phyloP scores from a whole-genome alignment of 495 filamentous ascomycete species.

The Penicillium simplicissimum region DNA sequence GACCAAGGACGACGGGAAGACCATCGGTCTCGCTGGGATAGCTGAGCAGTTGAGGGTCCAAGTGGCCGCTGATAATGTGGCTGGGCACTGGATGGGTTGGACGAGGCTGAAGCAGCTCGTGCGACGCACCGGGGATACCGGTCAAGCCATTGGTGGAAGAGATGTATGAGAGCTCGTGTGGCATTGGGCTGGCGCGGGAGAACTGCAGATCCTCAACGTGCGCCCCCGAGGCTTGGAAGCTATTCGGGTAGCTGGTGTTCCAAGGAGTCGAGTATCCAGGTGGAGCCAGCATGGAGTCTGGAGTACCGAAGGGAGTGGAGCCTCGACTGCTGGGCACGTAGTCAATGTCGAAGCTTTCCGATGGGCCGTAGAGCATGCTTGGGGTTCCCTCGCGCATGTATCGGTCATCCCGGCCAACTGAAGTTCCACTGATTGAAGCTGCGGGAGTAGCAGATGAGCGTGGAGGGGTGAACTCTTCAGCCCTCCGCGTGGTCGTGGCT shows the following conservation, averaged over 20 bases:
- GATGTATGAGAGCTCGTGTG: slow-evolving; percentile 35
- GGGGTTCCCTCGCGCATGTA: background rate
- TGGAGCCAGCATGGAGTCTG: slow-evolving; percentile 27
- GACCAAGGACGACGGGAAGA: background rate
- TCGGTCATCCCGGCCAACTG: slow-evolving; percentile 39
- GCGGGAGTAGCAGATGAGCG: slow-evolving; percentile 12
- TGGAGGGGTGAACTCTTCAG: slow-evolving; percentile 18
- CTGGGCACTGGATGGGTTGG: slow-evolving; percentile 22
- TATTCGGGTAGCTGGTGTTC: slow-evolving; percentile 54
- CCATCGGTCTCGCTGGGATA: slow-evolving; percentile 28
- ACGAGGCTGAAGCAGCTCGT: slow-evolving; percentile 53
- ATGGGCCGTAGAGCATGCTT: slow-evolving; percentile 19
- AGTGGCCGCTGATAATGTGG: slow-evolving; percentile 16
- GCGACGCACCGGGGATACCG: slow-evolving; percentile 54
- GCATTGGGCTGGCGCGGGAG: slow-evolving; percentile 25
- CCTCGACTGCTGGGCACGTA: slow-evolving; percentile 34
- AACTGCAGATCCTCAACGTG: slow-evolving; percentile 34
- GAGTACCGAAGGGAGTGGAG: slow-evolving; percentile 37
- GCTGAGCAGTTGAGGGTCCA: slow-evolving; percentile 46
- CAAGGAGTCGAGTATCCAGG: slow-evolving; percentile 34
- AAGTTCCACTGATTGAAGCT: slow-evolving; percentile 14
- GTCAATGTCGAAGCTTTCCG: slow-evolving; percentile 32
- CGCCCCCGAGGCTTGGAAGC: slow-evolving; percentile 27
- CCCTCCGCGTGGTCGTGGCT: slow-evolving; percentile 38
- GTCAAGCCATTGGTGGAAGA: slow-evolving; percentile 37